Evolutionary conservation across 257 asterid species (phyloP).

Genomic region (Eustoma russellianum): DNA sequence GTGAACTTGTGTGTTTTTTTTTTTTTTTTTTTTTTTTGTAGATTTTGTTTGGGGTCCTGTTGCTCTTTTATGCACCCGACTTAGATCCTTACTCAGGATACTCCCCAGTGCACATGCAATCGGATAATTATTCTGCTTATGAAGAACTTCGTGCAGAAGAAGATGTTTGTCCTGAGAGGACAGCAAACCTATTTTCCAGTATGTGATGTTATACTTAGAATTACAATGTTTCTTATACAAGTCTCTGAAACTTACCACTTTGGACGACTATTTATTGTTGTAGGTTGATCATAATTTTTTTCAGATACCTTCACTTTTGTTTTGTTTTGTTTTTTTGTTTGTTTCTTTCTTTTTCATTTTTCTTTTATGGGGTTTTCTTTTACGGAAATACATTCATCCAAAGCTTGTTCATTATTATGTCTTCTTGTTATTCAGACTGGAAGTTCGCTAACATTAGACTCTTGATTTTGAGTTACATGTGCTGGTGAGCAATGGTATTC

Average conservation of each 20-base stretch:
- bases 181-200: constrained; percentile 56
- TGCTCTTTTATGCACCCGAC: constrained; percentile 53
- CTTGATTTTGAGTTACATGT: too few relatives aligned
- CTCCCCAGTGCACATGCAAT: constrained; percentile 42
- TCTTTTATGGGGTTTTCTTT: neutral
- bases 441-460: too few relatives aligned
- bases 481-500: too few relatives aligned
- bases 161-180: constrained; percentile 78
- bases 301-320: neutral
- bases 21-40: constrained; percentile 19
- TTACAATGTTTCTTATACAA: neutral
- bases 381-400: neutral
- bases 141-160: constrained; percentile 41
- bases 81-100: constrained; percentile 66
- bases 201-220: constrained; percentile 14
- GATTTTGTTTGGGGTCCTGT: constrained; percentile 56
- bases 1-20: neutral
- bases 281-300: neutral
- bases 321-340: neutral
- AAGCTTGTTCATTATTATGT: too few relatives aligned
- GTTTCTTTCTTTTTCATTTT: neutral
- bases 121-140: constrained; percentile 28
- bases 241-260: too few relatives aligned
- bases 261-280: neutral
- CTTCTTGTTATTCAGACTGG: too few relatives aligned